A percentile compares a stretch with the other conserved stretches of the same genome.
Conservation (phyloP, 2,329 filamentous ascomycete genomes). For the Xylaria polymorpha region DNA sequence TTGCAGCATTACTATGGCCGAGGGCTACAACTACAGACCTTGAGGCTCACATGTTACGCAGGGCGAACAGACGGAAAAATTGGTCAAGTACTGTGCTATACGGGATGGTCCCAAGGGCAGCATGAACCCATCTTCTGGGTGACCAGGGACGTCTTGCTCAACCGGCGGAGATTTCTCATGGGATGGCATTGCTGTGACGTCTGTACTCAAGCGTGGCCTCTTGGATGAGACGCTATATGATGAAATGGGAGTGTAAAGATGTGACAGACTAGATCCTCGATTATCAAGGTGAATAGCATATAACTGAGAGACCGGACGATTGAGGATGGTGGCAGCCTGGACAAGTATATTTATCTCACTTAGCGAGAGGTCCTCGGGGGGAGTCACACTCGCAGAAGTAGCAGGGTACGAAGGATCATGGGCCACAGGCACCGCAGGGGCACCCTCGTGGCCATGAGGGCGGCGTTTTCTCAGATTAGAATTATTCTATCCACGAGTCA, state of each 20-base stretch:
- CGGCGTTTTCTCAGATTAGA: slow-evolving; percentile 59
- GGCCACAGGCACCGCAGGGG: slow-evolving; percentile 52
- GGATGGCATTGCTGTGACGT: slow-evolving; percentile 44
- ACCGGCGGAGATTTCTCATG: slow-evolving; percentile 44
- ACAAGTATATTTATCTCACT: slow-evolving; percentile 51
- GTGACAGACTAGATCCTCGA: slow-evolving; percentile 48
- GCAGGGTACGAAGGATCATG: slow-evolving; percentile 49
- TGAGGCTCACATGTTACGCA: slow-evolving; percentile 51
- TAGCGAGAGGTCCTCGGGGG: slow-evolving; percentile 42
- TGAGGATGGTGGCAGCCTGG: slow-evolving; percentile 51
- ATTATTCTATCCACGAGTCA: slow-evolving; percentile 53
- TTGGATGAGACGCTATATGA: slow-evolving; percentile 39
- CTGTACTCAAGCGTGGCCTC: slow-evolving; percentile 44
- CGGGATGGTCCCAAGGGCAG: slow-evolving; percentile 47
- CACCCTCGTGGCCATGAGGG: slow-evolving; percentile 55
- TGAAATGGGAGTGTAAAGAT: slow-evolving; percentile 42
- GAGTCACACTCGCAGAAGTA: slow-evolving; percentile 44
- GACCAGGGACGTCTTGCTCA: slow-evolving; percentile 40
- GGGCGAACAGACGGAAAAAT: slow-evolving; percentile 52
- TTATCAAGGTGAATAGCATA: slow-evolving; percentile 44
- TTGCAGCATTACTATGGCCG: slow-evolving; percentile 22
- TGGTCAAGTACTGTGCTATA: slow-evolving; percentile 51
- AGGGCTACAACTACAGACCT: slow-evolving; percentile 48
- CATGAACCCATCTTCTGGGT: slow-evolving; percentile 38
- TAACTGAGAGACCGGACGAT: slow-evolving; percentile 47